These are phyloP conservation scores for Calocybe indica DNA, from an alignment of 768 basidiomycete species.

Conservation along the genomic window DNA sequence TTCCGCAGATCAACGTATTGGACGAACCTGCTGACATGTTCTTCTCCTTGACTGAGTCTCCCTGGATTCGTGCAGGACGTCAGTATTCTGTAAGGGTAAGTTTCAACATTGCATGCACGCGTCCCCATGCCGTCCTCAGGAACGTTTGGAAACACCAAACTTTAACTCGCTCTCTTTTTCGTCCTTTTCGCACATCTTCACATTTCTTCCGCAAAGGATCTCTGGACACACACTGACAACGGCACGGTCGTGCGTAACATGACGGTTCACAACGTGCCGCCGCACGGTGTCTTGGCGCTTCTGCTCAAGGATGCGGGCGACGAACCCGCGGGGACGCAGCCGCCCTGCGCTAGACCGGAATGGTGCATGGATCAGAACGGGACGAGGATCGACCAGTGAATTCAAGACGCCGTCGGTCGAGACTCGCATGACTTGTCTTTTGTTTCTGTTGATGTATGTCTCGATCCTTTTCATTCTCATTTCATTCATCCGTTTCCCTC, in stretches of 20 bases:
- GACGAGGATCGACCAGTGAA: slow-evolving; percentile 16
- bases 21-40: slow-evolving; percentile 44
- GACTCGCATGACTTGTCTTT: neutral
- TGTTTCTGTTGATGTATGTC: too few species aligned
- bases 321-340: slow-evolving; percentile 53
- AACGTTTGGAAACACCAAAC: too few species aligned
- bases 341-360: slow-evolving; percentile 48
- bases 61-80: slow-evolving; percentile 58
- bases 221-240: slow-evolving; percentile 58
- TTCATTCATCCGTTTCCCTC: too few species aligned
- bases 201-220: slow-evolving; percentile 37
- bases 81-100: slow-evolving; percentile 55
- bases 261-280: slow-evolving; percentile 45
- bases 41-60: slow-evolving; percentile 59
- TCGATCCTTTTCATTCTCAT: too few species aligned
- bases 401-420: neutral
- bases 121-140: too few species aligned
- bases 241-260: slow-evolving; percentile 27
- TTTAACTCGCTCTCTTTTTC: neutral
- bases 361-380: slow-evolving; percentile 62
- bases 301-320: slow-evolving; percentile 62
- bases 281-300: slow-evolving; percentile 66
- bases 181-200: neutral
- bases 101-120: neutral
- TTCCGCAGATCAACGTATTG: slow-evolving; percentile 13